Base-by-base conservation (phyloP, 2,329 filamentous ascomycete species). In the Colletotrichum sp. region DNA sequence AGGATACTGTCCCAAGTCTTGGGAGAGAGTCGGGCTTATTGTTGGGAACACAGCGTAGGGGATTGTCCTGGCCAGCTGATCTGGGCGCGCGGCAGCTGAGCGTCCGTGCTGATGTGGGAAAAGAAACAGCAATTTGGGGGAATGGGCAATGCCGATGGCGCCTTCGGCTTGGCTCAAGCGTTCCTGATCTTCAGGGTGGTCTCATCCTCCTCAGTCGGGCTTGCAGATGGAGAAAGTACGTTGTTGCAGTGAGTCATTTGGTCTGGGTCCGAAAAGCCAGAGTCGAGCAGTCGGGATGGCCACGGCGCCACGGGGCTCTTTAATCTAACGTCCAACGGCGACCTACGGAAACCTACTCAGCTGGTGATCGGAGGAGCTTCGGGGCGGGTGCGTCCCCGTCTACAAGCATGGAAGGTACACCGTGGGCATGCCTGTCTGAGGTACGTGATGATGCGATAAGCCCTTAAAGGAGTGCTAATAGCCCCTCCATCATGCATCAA, bases 101-200 rank as follows among this genome's bases (percentile, higher is more conserved):
- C 38, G 64, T 73, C 73, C 70, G 73, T 73, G 73, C 73, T 65
- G 58, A 18, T 52, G 70, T 16, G 48, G 58, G 32, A 48, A 67
- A 67, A 56, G 55, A n/a, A 56, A 68, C 24, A 21, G 32, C 48
- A 48, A 43, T 21, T 56, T 28, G 16, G 66, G 30, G 56, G 24
- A 43, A 65, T 66, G 36, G 13, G 30, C 67, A 60, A 74, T 61
- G 69, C 58, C 67, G 66, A 70, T 70, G 58, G 66, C 67, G 36
- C 68, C 68, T 66, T 61, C 43, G 43, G 43, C 43, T 52, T 52
- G 43, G 43, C 43, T 52, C 43, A 52, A 52, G 43, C n/a, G 43
- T 52, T 52, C 43, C 43, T 34, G 52, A 24, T 43, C 8, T 21
- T 55, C 68, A 66, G 30, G 36, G 60, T n/a, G 61, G 28, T 38